Evolutionary conservation across 2,329 filamentous ascomycete genomes (phyloP).

Genomic region (Hypoxylon sp.): DNA sequence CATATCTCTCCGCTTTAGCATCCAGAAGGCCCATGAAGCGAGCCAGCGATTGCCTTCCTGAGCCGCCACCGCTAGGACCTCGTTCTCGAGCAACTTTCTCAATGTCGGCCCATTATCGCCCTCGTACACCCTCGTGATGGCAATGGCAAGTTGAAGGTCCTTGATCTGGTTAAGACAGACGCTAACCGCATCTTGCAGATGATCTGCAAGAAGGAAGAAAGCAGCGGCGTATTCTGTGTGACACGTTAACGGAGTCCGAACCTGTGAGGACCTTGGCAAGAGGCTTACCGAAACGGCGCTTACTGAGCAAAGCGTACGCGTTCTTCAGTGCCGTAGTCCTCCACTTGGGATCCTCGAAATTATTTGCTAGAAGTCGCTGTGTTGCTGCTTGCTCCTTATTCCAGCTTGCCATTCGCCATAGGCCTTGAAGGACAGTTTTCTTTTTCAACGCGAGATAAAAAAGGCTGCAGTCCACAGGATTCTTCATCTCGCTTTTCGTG

Average conservation of each 20-base stretch:
- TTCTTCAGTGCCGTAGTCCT: constrained; percentile 93
- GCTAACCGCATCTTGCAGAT: constrained; percentile 85
- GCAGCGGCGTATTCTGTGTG: constrained; percentile 89
- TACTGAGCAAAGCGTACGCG: constrained; percentile 93
- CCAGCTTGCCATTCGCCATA: constrained; percentile 96
- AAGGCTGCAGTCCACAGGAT: constrained; percentile 90
- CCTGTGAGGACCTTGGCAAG: background rate
- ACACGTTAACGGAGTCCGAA: constrained; percentile 57
- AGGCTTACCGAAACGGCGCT: constrained; percentile 81
- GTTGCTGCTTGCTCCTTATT: constrained; percentile 88
- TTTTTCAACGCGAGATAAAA: constrained; percentile 93
- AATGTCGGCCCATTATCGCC: constrained; percentile 85
- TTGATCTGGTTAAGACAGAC: constrained; percentile 89
- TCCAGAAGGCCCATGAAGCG: constrained; percentile 95
- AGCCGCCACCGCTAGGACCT: constrained; percentile 82
- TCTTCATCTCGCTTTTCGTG: constrained; percentile 86
- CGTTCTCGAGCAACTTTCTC: constrained; percentile 80
- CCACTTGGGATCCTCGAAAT: constrained; percentile 91
- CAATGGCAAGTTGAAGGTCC: constrained; percentile 90
- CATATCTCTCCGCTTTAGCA: constrained; percentile 85
- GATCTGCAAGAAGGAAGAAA: constrained; percentile 93
- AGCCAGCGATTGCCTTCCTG: constrained; percentile 92
- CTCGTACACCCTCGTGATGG: constrained; percentile 88
- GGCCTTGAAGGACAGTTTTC: constrained; percentile 88
- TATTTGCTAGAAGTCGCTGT: constrained; percentile 84